phyloP scores from a whole-genome alignment of 305 asterid species.

The Plantago rigida region DNA sequence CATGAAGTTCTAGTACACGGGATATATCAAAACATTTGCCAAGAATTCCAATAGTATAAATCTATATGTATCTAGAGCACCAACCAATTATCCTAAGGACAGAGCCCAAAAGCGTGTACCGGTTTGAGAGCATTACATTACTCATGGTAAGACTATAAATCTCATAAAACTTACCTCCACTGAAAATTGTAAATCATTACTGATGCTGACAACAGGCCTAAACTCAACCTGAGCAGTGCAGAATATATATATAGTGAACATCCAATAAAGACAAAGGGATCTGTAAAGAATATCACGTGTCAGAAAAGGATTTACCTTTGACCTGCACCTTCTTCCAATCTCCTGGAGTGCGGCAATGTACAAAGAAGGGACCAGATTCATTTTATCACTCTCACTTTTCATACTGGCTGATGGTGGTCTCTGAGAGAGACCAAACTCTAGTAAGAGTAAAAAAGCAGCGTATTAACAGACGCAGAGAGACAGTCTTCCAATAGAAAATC shows the following conservation, averaged over 20 bases:
- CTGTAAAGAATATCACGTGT: background rate
- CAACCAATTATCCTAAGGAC: too few relatives aligned
- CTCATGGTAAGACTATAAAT: background rate
- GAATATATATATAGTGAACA: conserved; percentile 16
- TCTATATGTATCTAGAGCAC: too few relatives aligned
- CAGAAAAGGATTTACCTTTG: conserved; percentile 47
- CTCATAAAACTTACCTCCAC: conserved; percentile 58
- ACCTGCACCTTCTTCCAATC: conserved; percentile 78
- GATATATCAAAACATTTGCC: too few relatives aligned
- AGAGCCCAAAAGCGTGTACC: too few relatives aligned
- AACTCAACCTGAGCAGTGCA: conserved; percentile 68
- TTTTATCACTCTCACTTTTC: conserved; percentile 51
- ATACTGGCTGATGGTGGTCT: conserved; percentile 32
- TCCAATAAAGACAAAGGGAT: background rate
- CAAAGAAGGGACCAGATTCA: conserved; percentile 44
- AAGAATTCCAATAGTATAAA: too few relatives aligned
- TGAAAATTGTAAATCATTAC: conserved; percentile 68
- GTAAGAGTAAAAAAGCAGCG: conserved; percentile 15
- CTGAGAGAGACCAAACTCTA: conserved; percentile 41
- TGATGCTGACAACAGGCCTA: conserved; percentile 58
- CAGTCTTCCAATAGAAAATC: conserved; percentile 8
- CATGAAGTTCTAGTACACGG: too few relatives aligned
- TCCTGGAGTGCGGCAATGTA: conserved; percentile 72
- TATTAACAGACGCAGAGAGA: background rate
- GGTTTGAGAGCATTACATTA: background rate